Evolutionary conservation across 2,329 filamentous ascomycete species (phyloP).

Genomic region (Colletotrichum sp.): DNA sequence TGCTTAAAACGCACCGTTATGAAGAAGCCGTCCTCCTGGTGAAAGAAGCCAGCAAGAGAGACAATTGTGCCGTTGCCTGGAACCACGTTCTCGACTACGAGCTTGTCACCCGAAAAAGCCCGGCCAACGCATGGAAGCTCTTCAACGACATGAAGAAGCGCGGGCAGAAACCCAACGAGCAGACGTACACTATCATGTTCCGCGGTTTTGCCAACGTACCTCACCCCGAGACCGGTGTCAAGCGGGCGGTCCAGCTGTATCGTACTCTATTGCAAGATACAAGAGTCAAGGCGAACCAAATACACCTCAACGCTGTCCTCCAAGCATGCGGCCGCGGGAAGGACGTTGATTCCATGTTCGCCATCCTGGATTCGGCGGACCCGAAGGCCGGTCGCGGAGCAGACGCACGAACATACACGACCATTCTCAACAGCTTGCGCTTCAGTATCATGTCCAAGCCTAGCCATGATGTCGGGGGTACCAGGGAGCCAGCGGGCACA

Average conservation of each 20-base stretch:
- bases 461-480: slow-evolving; percentile 26
- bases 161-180: slow-evolving; percentile 76
- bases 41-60: slow-evolving; percentile 69
- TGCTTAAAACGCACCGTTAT: slow-evolving; percentile 63
- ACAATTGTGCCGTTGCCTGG: slow-evolving; percentile 79
- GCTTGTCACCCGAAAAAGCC: slow-evolving; percentile 59
- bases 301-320: slow-evolving; percentile 89
- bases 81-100: slow-evolving; percentile 82
- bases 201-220: slow-evolving; percentile 70
- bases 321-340: slow-evolving; percentile 76
- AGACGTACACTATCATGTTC: slow-evolving; percentile 86
- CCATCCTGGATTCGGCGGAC: slow-evolving; percentile 75
- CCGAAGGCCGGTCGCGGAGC: slow-evolving; percentile 63
- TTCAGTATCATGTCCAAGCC: slow-evolving; percentile 41
- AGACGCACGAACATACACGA: slow-evolving; percentile 77
- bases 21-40: slow-evolving; percentile 73
- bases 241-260: slow-evolving; percentile 78
- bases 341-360: slow-evolving; percentile 83
- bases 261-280: slow-evolving; percentile 68
- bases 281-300: slow-evolving; percentile 72
- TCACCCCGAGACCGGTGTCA: slow-evolving; percentile 63
- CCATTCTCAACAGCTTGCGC: slow-evolving; percentile 79
- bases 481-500: not conserved
- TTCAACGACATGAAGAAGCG: slow-evolving; percentile 99
- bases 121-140: slow-evolving; percentile 75